Percentiles rank a stretch among this genome's conserved stretches.
Conservation (phyloP, 2,329 filamentous ascomycete genomes). For the Diplodia scrobiculata region DNA sequence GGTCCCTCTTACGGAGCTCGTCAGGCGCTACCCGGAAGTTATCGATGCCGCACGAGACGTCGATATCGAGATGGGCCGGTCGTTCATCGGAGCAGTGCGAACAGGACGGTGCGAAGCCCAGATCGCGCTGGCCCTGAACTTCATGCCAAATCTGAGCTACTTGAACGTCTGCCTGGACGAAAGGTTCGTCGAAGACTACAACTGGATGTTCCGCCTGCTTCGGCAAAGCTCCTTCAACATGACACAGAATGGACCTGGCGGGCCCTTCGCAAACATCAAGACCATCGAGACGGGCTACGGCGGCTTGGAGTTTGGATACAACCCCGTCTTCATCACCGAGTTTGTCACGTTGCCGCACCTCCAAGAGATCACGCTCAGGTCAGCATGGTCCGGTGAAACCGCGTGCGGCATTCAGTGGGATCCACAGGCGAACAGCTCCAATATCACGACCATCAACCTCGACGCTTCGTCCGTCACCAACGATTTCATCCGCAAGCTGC, state of each 20-base stretch:
- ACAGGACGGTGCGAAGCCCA: conserved; percentile 8
- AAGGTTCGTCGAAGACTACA: conserved; percentile 11
- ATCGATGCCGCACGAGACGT: neutral
- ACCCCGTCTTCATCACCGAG: conserved; percentile 8
- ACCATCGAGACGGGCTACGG: conserved; percentile 5
- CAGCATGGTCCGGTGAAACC: conserved; percentile 9
- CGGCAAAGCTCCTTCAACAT: conserved; percentile 6
- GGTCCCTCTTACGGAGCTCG: neutral
- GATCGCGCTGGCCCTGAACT: neutral
- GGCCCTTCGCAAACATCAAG: conserved; percentile 1
- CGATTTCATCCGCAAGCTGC: conserved; percentile 15
- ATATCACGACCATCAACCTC: conserved; percentile 8
- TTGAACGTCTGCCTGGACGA: conserved; percentile 17
- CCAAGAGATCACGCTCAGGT: neutral
- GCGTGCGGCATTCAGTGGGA: conserved; percentile 1
- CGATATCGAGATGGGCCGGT: neutral
- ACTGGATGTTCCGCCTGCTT: conserved; percentile 7
- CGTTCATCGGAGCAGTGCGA: conserved; percentile 3
- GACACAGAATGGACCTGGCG: neutral
- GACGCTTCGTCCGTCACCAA: conserved; percentile 17
- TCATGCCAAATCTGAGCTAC: conserved; percentile 9
- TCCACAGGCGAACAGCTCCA: neutral
- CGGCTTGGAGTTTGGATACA: conserved; percentile 6
- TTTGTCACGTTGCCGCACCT: conserved; percentile 3
- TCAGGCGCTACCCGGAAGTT: neutral